A percentile compares a stretch with the other conserved stretches of the same genome.
Conservation (phyloP, 169 alveolate species). For the Eimeria sp. region DNA sequence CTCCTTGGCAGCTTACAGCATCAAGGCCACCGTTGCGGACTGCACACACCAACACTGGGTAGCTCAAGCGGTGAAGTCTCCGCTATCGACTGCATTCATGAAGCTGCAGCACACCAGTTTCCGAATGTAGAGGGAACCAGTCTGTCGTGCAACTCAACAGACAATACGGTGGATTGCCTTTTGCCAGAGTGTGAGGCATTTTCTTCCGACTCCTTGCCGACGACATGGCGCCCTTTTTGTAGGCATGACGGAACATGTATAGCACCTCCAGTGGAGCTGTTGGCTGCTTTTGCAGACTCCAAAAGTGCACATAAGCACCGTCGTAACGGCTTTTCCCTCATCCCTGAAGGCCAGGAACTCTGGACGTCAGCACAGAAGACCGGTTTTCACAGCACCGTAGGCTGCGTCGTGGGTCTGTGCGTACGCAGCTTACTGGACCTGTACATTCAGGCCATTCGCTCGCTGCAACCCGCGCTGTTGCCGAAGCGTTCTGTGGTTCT, state of each 20-base stretch:
- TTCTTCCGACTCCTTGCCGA: neutral
- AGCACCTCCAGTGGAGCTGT: slow-evolving; percentile 61
- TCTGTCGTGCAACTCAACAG: neutral
- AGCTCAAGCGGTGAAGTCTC: neutral
- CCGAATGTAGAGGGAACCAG: neutral
- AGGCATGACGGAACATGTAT: slow-evolving; percentile 32
- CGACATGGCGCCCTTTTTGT: slow-evolving; percentile 9
- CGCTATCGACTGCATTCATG: neutral
- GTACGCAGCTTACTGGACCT: slow-evolving; percentile 66
- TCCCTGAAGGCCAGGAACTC: neutral
- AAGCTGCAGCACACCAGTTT: neutral
- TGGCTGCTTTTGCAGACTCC: slow-evolving; percentile 50
- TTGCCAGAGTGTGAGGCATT: neutral
- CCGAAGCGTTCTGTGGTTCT: slow-evolving; percentile 47
- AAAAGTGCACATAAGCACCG: neutral
- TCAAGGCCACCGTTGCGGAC: neutral
- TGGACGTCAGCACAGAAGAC: neutral
- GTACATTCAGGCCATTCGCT: slow-evolving; percentile 52
- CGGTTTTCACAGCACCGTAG: neutral
- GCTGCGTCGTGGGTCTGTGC: slow-evolving; percentile 71
- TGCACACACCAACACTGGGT: neutral
- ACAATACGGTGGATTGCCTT: no score
- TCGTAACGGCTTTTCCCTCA: neutral
- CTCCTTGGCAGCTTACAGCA: slow-evolving; percentile 5
- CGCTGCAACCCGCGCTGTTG: slow-evolving; percentile 23